Conservation (phyloP, 345 rosid species). For the Noccaea bulbosa region DNA sequence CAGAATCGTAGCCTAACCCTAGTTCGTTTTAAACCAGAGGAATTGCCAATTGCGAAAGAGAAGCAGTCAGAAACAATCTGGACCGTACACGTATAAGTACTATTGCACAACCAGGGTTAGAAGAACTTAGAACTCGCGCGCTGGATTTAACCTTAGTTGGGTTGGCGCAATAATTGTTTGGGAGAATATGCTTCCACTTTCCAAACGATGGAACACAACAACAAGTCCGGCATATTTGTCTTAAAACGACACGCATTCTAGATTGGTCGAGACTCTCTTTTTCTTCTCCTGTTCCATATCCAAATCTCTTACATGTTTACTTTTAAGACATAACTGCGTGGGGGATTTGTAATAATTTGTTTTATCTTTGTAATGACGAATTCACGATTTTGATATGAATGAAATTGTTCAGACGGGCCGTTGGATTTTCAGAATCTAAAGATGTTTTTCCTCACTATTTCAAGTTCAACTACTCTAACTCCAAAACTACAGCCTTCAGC, state of each 20-base stretch:
- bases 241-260: constrained; percentile 32
- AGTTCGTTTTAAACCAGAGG: constrained; percentile 50
- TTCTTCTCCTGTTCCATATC: background rate
- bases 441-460: background rate
- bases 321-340: background rate
- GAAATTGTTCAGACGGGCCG: no score
- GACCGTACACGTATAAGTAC: constrained; percentile 58
- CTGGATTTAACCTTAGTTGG: constrained; percentile 46
- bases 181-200: constrained; percentile 33
- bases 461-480: constrained; percentile 28
- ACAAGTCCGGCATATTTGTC: background rate
- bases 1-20: constrained; percentile 50
- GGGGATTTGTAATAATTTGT: background rate
- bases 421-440: constrained; percentile 2
- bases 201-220: constrained; percentile 21
- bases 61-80: constrained; percentile 37
- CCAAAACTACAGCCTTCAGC: constrained; percentile 34
- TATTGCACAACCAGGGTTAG: constrained; percentile 44
- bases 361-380: no score
- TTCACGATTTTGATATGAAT: no score
- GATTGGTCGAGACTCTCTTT: background rate
- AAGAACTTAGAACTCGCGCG: constrained; percentile 26
- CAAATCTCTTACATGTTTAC: background rate
- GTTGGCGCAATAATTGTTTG: constrained; percentile 49
- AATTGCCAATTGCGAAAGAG: constrained; percentile 26